These are phyloP conservation scores for Barbarea vulgaris DNA, from an alignment of 345 rosid species.

Conservation along the genomic window DNA sequence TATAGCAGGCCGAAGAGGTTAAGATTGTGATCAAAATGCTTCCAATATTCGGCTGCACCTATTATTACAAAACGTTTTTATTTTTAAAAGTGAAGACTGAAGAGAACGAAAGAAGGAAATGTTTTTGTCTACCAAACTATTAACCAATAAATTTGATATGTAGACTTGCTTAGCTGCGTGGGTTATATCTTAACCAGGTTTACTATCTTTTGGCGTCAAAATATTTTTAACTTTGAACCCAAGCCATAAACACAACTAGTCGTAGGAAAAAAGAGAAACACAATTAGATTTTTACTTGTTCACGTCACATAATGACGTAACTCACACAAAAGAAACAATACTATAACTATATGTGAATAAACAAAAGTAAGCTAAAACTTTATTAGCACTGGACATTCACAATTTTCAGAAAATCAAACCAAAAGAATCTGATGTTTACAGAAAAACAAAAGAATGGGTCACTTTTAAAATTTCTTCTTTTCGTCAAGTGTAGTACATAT, in stretches of 20 bases:
- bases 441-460: conserved; percentile 23
- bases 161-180: too few species aligned
- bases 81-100: too few species aligned
- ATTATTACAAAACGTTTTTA: too few species aligned
- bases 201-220: background rate
- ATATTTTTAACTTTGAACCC: background rate
- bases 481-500: conserved; percentile 23
- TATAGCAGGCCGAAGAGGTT: conserved; percentile 66
- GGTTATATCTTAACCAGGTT: too few species aligned
- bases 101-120: too few species aligned
- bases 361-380: background rate
- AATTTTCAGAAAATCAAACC: conserved; percentile 10
- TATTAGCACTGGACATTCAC: conserved; percentile 1
- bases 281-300: too few species aligned
- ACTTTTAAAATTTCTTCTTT: conserved; percentile 37
- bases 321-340: background rate
- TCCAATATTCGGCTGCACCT: conserved; percentile 70
- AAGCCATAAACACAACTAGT: background rate
- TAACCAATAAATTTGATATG: too few species aligned
- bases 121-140: too few species aligned
- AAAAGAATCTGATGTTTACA: conserved; percentile 38
- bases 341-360: background rate
- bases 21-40: conserved; percentile 62
- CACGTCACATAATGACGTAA: background rate
- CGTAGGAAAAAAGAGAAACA: background rate